Percentiles rank a stretch among this genome's conserved stretches.
phyloP scores from a whole-genome alignment of 805 yeast genomes.

The Saturnispora silvae region DNA sequence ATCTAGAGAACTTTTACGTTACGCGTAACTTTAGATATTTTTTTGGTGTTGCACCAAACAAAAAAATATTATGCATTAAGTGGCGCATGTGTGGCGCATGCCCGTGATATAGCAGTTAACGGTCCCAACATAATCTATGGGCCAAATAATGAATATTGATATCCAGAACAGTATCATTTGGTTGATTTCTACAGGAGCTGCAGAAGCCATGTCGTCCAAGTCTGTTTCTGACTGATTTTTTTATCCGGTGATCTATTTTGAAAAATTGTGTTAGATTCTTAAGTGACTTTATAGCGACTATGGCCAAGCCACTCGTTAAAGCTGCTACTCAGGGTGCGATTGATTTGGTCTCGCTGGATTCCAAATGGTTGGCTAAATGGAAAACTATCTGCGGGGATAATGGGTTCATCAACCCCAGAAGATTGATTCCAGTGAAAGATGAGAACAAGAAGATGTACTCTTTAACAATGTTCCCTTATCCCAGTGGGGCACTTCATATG shows the following conservation, averaged over 20 bases:
- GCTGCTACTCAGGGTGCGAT: constrained; percentile 10
- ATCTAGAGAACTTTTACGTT: neutral
- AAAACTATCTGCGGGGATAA: constrained; percentile 17
- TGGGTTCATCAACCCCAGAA: constrained; percentile 23
- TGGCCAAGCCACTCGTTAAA: constrained; percentile 6
- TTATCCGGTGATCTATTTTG: too few species aligned
- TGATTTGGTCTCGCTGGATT: constrained; percentile 29
- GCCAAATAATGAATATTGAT: too few species aligned
- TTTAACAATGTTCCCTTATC: constrained; percentile 90
- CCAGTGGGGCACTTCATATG: constrained; percentile 86
- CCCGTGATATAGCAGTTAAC: neutral
- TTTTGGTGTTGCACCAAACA: neutral
- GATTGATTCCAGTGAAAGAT: constrained; percentile 11
- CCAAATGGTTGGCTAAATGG: constrained; percentile 48
- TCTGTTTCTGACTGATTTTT: too few species aligned
- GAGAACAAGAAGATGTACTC: constrained; percentile 37
- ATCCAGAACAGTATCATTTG: too few species aligned
- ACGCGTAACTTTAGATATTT: neutral
- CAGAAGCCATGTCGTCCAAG: too few species aligned
- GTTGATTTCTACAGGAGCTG: too few species aligned
- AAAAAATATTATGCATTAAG: too few species aligned
- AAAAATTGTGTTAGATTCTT: too few species aligned
- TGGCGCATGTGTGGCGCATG: constrained; percentile 4
- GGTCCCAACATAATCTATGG: neutral
- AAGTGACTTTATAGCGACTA: neutral